phyloP scores from a whole-genome alignment of 140 eudicot species.

The Bidens hawaiensis region DNA sequence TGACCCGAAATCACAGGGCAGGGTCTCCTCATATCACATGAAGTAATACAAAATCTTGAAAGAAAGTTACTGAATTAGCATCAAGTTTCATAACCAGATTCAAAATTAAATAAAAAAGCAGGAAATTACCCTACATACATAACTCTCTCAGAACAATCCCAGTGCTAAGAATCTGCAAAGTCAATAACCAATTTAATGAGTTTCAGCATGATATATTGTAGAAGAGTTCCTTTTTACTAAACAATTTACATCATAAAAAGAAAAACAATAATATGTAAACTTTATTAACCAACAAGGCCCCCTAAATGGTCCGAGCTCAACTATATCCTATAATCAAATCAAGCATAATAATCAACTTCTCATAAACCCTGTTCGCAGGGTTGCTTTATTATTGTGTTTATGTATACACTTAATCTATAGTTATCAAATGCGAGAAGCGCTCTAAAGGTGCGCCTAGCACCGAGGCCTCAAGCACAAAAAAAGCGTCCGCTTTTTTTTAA shows the following conservation, averaged over 20 bases:
- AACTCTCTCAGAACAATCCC: neutral
- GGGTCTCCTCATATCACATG: neutral
- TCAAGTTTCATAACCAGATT: neutral
- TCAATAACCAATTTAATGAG: neutral
- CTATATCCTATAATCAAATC: too few relatives aligned
- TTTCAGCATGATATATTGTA: neutral
- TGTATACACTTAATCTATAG: neutral
- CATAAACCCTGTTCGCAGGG: neutral
- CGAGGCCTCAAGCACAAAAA: neutral
- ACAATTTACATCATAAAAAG: too few relatives aligned
- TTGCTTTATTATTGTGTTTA: neutral
- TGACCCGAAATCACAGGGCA: neutral
- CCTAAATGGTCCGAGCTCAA: too few relatives aligned
- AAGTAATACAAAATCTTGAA: neutral
- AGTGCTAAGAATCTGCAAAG: slow-evolving; percentile 7
- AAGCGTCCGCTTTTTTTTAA: too few relatives aligned
- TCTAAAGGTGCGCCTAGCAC: too few relatives aligned
- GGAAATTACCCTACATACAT: neutral
- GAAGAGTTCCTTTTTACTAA: neutral
- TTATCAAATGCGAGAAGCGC: too few relatives aligned
- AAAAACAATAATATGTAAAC: neutral
- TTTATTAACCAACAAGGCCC: too few relatives aligned
- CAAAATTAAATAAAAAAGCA: neutral
- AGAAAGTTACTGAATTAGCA: too few relatives aligned
- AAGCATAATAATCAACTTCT: too few relatives aligned